Conservation (phyloP, 1,284 basidiomycete species). For the Dichomitus squalens region DNA sequence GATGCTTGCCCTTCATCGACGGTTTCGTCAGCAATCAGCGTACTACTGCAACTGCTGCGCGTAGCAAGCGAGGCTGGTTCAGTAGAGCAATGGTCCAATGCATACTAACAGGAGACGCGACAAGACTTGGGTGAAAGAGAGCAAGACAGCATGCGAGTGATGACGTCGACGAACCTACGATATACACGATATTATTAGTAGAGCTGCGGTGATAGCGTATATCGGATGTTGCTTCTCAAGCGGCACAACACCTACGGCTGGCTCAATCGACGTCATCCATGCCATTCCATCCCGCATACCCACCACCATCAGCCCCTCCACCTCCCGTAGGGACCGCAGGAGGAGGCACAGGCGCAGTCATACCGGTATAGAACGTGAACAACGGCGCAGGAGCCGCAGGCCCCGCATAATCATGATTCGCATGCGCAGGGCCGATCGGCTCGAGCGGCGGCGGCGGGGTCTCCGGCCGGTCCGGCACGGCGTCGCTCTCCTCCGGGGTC, state of each 20-base stretch:
- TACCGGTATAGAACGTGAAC: constrained; percentile 20
- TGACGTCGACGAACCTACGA: background rate
- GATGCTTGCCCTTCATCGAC: too few species aligned
- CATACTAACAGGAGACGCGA: too few species aligned
- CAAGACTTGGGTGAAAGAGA: too few species aligned
- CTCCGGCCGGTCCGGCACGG: constrained; percentile 2
- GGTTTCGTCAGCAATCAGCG: too few species aligned
- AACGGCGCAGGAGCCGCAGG: constrained; percentile 10
- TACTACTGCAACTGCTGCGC: too few species aligned
- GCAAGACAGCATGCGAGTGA: too few species aligned
- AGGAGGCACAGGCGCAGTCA: background rate
- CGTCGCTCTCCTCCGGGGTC: background rate
- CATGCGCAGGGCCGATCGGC: background rate
- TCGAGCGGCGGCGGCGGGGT: constrained; percentile 19
- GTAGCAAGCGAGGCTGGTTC: too few species aligned
- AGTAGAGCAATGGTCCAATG: too few species aligned
- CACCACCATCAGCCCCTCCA: background rate
- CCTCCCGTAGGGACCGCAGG: background rate
- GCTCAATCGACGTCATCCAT: constrained; percentile 28
- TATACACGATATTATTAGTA: background rate
- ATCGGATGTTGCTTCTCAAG: background rate
- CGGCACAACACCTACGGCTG: background rate
- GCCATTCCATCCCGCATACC: constrained; percentile 11
- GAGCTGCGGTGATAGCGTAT: too few species aligned
- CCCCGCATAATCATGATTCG: too few species aligned